Evolutionary conservation across 768 basidiomycete species (phyloP).

Genomic region (Tricholomella constricta): DNA sequence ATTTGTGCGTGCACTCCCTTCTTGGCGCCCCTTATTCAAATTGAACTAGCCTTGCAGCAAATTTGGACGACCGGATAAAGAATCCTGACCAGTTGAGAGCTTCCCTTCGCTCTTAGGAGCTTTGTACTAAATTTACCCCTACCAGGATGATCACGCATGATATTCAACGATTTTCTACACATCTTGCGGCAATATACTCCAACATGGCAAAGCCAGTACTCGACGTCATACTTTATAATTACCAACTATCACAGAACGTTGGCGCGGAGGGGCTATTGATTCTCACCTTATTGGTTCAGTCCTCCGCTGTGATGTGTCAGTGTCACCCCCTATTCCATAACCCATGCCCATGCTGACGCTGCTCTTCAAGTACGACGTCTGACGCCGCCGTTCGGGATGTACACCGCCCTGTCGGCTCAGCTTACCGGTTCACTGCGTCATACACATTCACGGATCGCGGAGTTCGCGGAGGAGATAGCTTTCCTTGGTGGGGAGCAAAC

Average conservation of each 20-base stretch:
- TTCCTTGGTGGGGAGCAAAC: conserved; percentile 87
- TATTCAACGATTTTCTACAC: conserved; percentile 88
- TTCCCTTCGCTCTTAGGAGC: conserved; percentile 1
- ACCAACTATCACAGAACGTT: conserved; percentile 90
- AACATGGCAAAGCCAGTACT: conserved; percentile 93
- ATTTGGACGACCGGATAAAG: conserved; percentile 93
- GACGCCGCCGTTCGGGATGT: conserved; percentile 91
- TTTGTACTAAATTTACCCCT: conserved; percentile 8
- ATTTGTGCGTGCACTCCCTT: conserved; percentile 53
- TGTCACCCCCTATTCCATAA: conserved; percentile 14
- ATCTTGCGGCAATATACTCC: conserved; percentile 91
- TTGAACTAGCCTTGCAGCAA: conserved; percentile 53
- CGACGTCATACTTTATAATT: conserved; percentile 94
- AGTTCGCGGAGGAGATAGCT: conserved; percentile 87
- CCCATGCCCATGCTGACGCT: neutral
- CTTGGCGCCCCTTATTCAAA: neutral
- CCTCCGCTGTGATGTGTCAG: conserved; percentile 80
- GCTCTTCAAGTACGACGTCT: conserved; percentile 70
- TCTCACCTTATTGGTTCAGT: conserved; percentile 82
- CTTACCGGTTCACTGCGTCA: conserved; percentile 89
- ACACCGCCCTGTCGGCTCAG: conserved; percentile 85
- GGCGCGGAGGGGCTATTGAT: conserved; percentile 90
- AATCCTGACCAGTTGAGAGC: conserved; percentile 84
- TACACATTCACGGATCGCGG: conserved; percentile 87
- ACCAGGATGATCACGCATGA: conserved; percentile 92